Conservation (phyloP, 129 eudicot genomes). For the Rutidosis leptorrhynchoides region DNA sequence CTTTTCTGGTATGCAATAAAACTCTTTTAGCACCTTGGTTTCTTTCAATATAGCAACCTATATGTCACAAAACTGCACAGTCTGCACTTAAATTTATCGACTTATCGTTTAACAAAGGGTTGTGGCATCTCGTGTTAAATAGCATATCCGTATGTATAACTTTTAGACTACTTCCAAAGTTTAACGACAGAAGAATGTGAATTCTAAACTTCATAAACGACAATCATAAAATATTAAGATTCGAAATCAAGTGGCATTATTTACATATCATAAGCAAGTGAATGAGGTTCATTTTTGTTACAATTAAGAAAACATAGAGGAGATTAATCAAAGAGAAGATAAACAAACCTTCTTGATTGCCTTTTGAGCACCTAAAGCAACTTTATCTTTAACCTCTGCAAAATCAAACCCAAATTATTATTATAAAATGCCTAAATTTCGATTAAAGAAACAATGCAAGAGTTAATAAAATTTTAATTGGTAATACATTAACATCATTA, state of each 20-base stretch:
- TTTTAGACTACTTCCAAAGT: too few species aligned
- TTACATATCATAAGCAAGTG: neutral
- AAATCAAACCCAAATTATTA: neutral
- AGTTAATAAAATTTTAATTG: neutral
- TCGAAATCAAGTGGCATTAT: neutral
- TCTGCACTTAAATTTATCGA: neutral
- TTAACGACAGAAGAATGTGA: neutral
- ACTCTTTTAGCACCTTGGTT: slow-evolving; percentile 7
- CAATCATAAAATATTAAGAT: neutral
- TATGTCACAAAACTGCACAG: neutral
- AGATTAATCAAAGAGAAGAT: neutral
- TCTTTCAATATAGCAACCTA: neutral
- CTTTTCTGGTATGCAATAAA: slow-evolving; percentile 40
- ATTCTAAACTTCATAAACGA: neutral
- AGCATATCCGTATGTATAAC: neutral
- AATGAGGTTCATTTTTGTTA: neutral
- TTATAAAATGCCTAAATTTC: neutral
- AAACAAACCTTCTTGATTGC: slow-evolving; percentile 56
- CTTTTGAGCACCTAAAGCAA: slow-evolving; percentile 66
- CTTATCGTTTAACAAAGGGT: neutral
- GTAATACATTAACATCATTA: neutral
- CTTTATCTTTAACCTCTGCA: slow-evolving; percentile 66
- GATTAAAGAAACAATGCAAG: neutral
- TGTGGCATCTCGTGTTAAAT: neutral
- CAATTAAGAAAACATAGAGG: neutral